These are phyloP conservation scores for Mesostigma viride DNA, from an alignment of 139 green algal genomes.

Conservation along the genomic window DNA sequence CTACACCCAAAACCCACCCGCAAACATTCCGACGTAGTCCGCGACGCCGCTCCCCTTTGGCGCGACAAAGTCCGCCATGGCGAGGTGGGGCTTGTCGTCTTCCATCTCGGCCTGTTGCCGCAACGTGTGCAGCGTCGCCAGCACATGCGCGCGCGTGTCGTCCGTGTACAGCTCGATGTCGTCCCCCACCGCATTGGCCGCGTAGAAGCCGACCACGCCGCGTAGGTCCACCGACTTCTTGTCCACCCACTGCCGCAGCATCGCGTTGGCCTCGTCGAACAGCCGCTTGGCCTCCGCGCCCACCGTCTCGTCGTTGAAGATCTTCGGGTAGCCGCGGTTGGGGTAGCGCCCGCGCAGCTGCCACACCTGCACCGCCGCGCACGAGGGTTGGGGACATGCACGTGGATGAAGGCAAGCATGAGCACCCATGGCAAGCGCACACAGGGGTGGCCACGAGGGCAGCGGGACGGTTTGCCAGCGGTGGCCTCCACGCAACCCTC, in stretches of 20 bases:
- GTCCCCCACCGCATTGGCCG: constrained; percentile 80
- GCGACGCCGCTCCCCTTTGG: constrained; percentile 60
- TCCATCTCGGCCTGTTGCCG: constrained; percentile 79
- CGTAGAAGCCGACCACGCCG: constrained; percentile 80
- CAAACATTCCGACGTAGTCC: constrained; percentile 96
- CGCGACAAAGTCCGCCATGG: constrained; percentile 91
- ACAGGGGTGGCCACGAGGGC: too few relatives aligned
- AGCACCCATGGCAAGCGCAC: too few relatives aligned
- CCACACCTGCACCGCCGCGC: constrained; percentile 94
- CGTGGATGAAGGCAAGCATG: too few relatives aligned
- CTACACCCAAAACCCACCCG: too few relatives aligned
- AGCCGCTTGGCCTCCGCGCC: constrained; percentile 91
- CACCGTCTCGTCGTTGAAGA: constrained; percentile 97
- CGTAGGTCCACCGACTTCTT: constrained; percentile 70
- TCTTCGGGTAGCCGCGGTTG: constrained; percentile 97
- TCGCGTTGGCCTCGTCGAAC: constrained; percentile 71
- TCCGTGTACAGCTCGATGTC: constrained; percentile 79
- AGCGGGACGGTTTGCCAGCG: too few relatives aligned
- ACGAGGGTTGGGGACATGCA: too few relatives aligned
- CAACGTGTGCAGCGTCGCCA: constrained; percentile 33
- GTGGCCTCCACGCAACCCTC: too few relatives aligned
- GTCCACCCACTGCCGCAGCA: constrained; percentile 68
- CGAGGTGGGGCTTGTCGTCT: constrained; percentile 70
- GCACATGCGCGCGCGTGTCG: constrained; percentile 39
- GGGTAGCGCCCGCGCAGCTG: constrained; percentile 94